Percentiles rank a stretch among this genome's conserved stretches.
These are phyloP conservation scores for Scheffersomyces amazonensis DNA, from an alignment of 805 yeast genomes.

Conservation along the genomic window DNA sequence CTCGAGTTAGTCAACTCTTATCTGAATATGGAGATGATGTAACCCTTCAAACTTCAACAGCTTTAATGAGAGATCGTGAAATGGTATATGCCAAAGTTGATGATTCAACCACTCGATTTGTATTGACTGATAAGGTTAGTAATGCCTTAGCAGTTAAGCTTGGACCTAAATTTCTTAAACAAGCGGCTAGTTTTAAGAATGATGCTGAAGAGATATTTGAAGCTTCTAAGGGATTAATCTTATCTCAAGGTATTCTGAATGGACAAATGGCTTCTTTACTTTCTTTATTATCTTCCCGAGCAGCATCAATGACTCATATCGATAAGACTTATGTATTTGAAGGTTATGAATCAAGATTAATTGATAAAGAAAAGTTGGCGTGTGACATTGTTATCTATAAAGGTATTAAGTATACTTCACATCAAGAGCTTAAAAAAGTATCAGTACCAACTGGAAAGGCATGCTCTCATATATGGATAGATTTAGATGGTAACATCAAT, in stretches of 20 bases:
- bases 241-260: slow-evolving; percentile 57
- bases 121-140: slow-evolving; percentile 53
- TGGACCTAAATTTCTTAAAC: slow-evolving; percentile 31
- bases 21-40: slow-evolving; percentile 41
- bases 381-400: slow-evolving; percentile 52
- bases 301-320: slow-evolving; percentile 46
- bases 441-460: slow-evolving; percentile 60
- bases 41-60: slow-evolving; percentile 43
- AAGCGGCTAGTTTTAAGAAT: slow-evolving; percentile 46
- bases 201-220: slow-evolving; percentile 38
- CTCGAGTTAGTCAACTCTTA: slow-evolving; percentile 47
- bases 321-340: slow-evolving; percentile 52
- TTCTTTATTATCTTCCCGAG: slow-evolving; percentile 46
- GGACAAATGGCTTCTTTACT: slow-evolving; percentile 62
- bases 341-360: slow-evolving; percentile 73
- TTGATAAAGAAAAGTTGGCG: slow-evolving; percentile 65
- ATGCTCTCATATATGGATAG: slow-evolving; percentile 72
- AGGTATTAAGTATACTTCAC: slow-evolving; percentile 10
- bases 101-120: slow-evolving; percentile 44
- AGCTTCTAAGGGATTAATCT: slow-evolving; percentile 50
- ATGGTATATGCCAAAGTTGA: slow-evolving; percentile 44
- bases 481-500: slow-evolving; percentile 59
- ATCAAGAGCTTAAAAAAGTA: slow-evolving; percentile 10
- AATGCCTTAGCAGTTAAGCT: slow-evolving; percentile 10
- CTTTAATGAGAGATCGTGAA: slow-evolving; percentile 55